Evolutionary conservation across 192 early-diverging fungal species (phyloP).

Genomic region (Powellomyces hirtus): DNA sequence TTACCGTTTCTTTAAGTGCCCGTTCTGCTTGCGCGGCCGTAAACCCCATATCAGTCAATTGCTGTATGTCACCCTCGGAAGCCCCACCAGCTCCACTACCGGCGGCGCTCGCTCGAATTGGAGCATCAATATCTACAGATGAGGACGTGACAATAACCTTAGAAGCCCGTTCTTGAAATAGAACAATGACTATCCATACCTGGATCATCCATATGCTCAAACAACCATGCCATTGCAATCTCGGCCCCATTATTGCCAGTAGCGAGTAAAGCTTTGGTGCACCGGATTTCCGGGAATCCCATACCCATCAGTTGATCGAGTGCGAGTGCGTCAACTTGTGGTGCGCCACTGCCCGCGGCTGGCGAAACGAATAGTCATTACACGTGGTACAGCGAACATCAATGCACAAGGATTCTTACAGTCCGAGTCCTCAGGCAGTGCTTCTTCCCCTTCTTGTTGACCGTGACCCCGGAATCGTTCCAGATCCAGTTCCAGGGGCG

Average conservation of each 20-base stretch:
- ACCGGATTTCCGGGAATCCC: slow-evolving; percentile 88
- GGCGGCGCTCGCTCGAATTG: slow-evolving; percentile 38
- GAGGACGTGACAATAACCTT: not conserved
- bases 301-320: slow-evolving; percentile 83
- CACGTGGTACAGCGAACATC: too few relatives aligned
- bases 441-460: slow-evolving; percentile 58
- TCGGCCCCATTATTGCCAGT: slow-evolving; percentile 82
- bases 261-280: slow-evolving; percentile 75
- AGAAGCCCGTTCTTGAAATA: not conserved
- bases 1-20: slow-evolving; percentile 82
- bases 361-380: too few relatives aligned
- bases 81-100: slow-evolving; percentile 33
- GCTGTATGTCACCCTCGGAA: slow-evolving; percentile 59
- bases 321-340: slow-evolving; percentile 60
- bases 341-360: slow-evolving; percentile 24
- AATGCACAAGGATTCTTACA: too few relatives aligned
- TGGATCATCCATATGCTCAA: slow-evolving; percentile 97
- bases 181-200: slow-evolving; percentile 36
- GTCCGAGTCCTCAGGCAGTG: slow-evolving; percentile 67
- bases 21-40: slow-evolving; percentile 69
- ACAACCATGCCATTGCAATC: slow-evolving; percentile 90
- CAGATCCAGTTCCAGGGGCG: slow-evolving; percentile 52
- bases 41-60: slow-evolving; percentile 93
- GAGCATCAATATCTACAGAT: slow-evolving; percentile 69
- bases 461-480: slow-evolving; percentile 70